Percentiles rank a stretch among this genome's conserved stretches.
Evolutionary conservation across 352 stramenopile genomes (phyloP).

Genomic region (Globisporangium cederbergense): DNA sequence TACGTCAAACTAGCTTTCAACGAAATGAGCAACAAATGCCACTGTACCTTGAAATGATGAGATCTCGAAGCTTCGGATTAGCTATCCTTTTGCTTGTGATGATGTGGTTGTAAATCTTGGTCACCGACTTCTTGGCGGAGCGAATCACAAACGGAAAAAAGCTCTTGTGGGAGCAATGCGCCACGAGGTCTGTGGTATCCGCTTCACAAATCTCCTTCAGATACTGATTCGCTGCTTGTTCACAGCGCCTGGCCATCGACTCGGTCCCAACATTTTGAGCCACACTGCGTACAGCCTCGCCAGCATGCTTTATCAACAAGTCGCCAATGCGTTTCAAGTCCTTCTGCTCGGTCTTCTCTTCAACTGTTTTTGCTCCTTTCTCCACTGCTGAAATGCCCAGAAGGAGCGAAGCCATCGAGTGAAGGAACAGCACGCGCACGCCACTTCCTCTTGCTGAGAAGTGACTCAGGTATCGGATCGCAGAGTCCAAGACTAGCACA

Average conservation of each 20-base stretch:
- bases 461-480: constrained; percentile 26
- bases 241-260: constrained; percentile 22
- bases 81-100: constrained; percentile 22
- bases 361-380: neutral
- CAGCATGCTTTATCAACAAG: constrained; percentile 1
- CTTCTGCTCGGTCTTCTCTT: constrained; percentile 1
- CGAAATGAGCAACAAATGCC: neutral
- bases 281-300: constrained; percentile 2
- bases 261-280: constrained; percentile 10
- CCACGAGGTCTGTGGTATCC: neutral
- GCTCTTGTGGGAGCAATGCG: constrained; percentile 10
- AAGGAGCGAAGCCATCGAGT: constrained; percentile 9
- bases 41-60: constrained; percentile 38
- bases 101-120: constrained; percentile 41
- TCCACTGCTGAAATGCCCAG: constrained; percentile 1
- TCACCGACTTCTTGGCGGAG: constrained; percentile 38
- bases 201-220: constrained; percentile 30
- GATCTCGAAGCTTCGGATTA: constrained; percentile 25
- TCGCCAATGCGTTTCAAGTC: neutral
- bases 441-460: constrained; percentile 12
- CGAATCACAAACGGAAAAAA: constrained; percentile 36
- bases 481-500: constrained; percentile 36
- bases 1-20: neutral
- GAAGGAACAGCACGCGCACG: constrained; percentile 4
- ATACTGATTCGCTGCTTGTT: constrained; percentile 23